Evolutionary conservation across 208 protist species (phyloP).

Genomic region (Wallacemonas collosoma): DNA sequence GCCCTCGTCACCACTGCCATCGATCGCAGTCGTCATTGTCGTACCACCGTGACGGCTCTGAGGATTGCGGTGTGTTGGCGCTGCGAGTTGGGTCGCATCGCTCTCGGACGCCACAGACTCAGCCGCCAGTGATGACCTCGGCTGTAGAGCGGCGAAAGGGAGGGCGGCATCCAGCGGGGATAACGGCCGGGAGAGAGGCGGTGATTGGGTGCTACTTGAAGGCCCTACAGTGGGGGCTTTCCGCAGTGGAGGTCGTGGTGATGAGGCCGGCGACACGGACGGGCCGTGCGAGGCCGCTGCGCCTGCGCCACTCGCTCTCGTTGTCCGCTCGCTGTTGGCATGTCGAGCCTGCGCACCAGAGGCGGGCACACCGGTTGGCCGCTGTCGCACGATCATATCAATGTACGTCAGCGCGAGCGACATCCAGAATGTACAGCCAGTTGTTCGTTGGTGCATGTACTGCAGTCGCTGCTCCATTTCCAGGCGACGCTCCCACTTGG

Average conservation of each 20-base stretch:
- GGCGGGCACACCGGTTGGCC: not conserved
- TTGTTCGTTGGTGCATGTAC: conserved; percentile 20
- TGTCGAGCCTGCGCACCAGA: not conserved
- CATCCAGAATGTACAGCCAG: conserved; percentile 65
- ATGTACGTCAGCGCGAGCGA: conserved; percentile 52
- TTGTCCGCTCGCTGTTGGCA: not conserved
- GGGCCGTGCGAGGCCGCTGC: not conserved
- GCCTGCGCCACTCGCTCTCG: no score
- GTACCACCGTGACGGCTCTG: no score
- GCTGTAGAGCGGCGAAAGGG: not conserved
- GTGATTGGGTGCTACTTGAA: no score
- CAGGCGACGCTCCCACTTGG: not conserved
- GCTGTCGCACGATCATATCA: conserved; percentile 24
- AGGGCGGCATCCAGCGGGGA: conserved; percentile 8
- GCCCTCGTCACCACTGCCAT: not conserved
- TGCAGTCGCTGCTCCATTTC: conserved; percentile 13
- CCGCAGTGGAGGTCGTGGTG: no score
- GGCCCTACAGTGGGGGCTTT: no score
- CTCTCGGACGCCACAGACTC: no score
- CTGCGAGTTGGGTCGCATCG: no score
- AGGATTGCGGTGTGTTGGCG: no score
- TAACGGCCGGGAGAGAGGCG: not conserved
- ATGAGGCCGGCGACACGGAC: not conserved
- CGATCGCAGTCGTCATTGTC: not conserved
- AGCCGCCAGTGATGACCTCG: no score